Evolutionary conservation across 768 basidiomycete genomes (phyloP), one percentile per base, ranked within the genome.

Genomic region (Lactarius hatsudake): DNA sequence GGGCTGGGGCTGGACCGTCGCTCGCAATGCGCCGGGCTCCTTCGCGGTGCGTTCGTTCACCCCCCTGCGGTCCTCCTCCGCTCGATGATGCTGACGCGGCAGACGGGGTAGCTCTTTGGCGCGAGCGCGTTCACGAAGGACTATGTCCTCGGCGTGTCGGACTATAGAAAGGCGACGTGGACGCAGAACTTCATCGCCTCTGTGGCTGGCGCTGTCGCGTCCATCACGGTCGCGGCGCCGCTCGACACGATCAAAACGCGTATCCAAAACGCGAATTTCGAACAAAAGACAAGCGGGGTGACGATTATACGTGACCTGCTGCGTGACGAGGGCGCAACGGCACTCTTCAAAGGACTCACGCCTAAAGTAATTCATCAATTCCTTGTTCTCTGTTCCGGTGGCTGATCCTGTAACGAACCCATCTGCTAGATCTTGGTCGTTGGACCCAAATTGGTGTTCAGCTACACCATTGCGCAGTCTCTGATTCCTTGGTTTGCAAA

Each of bases 1-100:
- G 69, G 96, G 96, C 34, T 97, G 96, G 94, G 96, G 96, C 55
- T 98, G 96, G 96, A 98, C 96, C 28, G 90, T 97, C 85, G 96
- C 95, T 2, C 87, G 96, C 62, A 99, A 99, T 72, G 96, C 96
- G 0, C 96, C 96, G 0, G 96, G 96, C 13, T 87, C 85, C 61
- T 99, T 99, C 73, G 93, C 96, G 63, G 95, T 96, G 74, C 69
- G 91, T 81, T 4, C 42, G 51, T 81, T 4, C 42, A 54, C n/a
- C n/a, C 36, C 15, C 34, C 38, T 55, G 59, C 48, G 23, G 32
- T 23, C 18, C 53, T 51, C 61, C 45, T 40, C 23, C 23, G 20
- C 26, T 23, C 38, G 30, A 4, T 4, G 30, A 4, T 4, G 4
- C 38, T 63, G 38, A 63, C 61, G 23, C 3, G 57, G 23, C 20